These are phyloP conservation scores for Colletotrichum brevisporum DNA, from an alignment of 2,329 filamentous ascomycete species.

Conservation along the genomic window DNA sequence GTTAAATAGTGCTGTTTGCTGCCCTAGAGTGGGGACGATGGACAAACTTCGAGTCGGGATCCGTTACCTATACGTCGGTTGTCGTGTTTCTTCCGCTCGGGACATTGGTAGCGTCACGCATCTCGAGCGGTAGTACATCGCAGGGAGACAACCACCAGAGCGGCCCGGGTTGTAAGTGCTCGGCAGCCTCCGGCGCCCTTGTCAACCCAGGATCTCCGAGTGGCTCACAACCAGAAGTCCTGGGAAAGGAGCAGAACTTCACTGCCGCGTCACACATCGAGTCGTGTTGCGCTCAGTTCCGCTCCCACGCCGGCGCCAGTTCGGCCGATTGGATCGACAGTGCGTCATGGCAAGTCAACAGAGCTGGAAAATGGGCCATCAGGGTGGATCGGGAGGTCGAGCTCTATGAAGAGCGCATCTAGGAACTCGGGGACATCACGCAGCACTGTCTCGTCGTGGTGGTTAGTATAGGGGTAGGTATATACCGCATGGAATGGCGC, in stretches of 20 bases:
- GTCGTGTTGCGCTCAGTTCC: constrained; percentile 25
- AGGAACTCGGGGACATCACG: not conserved
- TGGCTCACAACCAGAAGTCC: too few species aligned
- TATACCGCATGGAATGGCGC: too few species aligned
- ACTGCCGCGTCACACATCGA: constrained; percentile 47
- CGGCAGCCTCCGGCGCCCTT: constrained; percentile 21
- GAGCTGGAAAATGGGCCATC: constrained; percentile 45
- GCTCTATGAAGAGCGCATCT: constrained; percentile 50
- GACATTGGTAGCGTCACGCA: constrained; percentile 64
- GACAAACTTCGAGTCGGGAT: constrained; percentile 63
- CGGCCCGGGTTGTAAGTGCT: constrained; percentile 40
- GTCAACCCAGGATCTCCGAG: too few species aligned
- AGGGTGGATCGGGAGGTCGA: constrained; percentile 49
- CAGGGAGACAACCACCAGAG: constrained; percentile 37
- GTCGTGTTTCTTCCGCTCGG: constrained; percentile 67
- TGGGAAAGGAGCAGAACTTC: constrained; percentile 39
- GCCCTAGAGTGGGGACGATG: constrained; percentile 60
- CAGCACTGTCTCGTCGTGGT: not conserved
- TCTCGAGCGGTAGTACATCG: constrained; percentile 47
- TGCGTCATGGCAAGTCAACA: constrained; percentile 50
- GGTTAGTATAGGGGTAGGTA: not conserved
- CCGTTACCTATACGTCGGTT: constrained; percentile 64
- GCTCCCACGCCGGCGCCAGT: constrained; percentile 20
- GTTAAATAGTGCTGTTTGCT: constrained; percentile 64
- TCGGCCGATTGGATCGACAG: constrained; percentile 47